Evolutionary conservation across 148 eudicot genomes (phyloP), one percentile per base, ranked within the genome.

Genomic region (Vaccinium vitisidaea): DNA sequence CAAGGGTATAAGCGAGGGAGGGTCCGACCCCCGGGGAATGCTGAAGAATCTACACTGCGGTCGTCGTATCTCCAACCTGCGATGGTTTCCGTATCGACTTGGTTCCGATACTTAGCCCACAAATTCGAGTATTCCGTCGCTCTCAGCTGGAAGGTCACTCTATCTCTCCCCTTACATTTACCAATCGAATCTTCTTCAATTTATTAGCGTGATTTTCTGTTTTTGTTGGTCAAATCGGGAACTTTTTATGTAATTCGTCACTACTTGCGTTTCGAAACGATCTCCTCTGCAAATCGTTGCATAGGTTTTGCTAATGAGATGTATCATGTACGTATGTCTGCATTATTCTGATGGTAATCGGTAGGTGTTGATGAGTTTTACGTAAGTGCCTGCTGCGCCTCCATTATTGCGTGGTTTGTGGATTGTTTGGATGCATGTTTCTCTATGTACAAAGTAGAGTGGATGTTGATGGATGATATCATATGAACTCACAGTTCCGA

Each of bases 121-220:
- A 90, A 90, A 83, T 84, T 90, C 77, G 89, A 86, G 23, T 90
- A 90, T 86, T 90, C 92, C n/a, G 56, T 88, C 46, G 55, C 86
- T 56, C 48, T 82, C 61, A 81, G 90, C 82, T 88, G 85, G 84
- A 90, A 86, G 89, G 90, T 90, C 32, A 67, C 46, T 18, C 77
- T 43, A 11, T 36, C 6, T 12, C n/a, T 0, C 56, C 11, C 11
- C 2, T 6, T 39, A 12, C 23, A 12, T 10, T 8, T 15, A 10
- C 9, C 48, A 2, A 43, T 81, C 21, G 6, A 13, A 13, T 48
- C 50, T 18, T 23, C 23, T 39, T 4, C 12, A 19, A 56, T 79
- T 55, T 36, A 39, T 65, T 53, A 5, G 15, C 36, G 4, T 25
- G 30, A 11, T 23, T 65, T 25, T 39, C 36, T 25, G 73, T 30